Evolutionary conservation across 768 basidiomycete species (phyloP).

Genomic region (Pisolithus microcarpus): DNA sequence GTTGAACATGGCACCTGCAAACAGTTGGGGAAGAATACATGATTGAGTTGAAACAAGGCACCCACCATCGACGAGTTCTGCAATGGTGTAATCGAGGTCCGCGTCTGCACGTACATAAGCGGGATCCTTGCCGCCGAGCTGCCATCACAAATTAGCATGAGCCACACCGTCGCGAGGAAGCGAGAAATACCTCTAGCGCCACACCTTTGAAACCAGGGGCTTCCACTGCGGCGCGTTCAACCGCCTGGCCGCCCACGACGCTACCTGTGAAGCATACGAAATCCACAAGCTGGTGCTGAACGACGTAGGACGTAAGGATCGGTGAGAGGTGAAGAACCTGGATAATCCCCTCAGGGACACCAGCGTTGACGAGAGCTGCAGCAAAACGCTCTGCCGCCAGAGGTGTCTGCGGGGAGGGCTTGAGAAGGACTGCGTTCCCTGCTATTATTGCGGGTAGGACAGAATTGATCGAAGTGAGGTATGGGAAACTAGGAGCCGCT

Average conservation of each 20-base stretch:
- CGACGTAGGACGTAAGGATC: slow-evolving; percentile 48
- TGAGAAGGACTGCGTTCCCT: slow-evolving; percentile 86
- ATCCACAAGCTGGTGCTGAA: slow-evolving; percentile 59
- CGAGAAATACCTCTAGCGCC: slow-evolving; percentile 59
- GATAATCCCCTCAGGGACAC: slow-evolving; percentile 67
- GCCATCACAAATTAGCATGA: slow-evolving; percentile 6
- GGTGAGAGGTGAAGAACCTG: slow-evolving; percentile 73
- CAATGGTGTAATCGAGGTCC: slow-evolving; percentile 72
- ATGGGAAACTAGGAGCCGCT: slow-evolving; percentile 59
- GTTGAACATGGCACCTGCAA: slow-evolving; percentile 84
- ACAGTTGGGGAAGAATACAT: not conserved
- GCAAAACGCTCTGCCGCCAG: slow-evolving; percentile 77
- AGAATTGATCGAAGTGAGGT: slow-evolving; percentile 85
- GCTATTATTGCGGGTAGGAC: slow-evolving; percentile 87
- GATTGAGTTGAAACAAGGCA: not conserved
- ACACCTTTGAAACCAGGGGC: slow-evolving; percentile 79
- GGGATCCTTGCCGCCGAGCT: slow-evolving; percentile 97
- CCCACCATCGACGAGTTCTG: slow-evolving; percentile 86
- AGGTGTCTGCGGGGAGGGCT: slow-evolving; percentile 96
- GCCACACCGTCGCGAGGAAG: not conserved
- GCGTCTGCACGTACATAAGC: slow-evolving; percentile 91
- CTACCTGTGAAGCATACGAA: slow-evolving; percentile 92
- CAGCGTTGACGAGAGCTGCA: slow-evolving; percentile 60
- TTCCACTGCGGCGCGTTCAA: slow-evolving; percentile 62
- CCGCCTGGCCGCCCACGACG: slow-evolving; percentile 67